These are phyloP conservation scores for Grifola frondosa DNA, from an alignment of 1,284 basidiomycete species.

Conservation along the genomic window DNA sequence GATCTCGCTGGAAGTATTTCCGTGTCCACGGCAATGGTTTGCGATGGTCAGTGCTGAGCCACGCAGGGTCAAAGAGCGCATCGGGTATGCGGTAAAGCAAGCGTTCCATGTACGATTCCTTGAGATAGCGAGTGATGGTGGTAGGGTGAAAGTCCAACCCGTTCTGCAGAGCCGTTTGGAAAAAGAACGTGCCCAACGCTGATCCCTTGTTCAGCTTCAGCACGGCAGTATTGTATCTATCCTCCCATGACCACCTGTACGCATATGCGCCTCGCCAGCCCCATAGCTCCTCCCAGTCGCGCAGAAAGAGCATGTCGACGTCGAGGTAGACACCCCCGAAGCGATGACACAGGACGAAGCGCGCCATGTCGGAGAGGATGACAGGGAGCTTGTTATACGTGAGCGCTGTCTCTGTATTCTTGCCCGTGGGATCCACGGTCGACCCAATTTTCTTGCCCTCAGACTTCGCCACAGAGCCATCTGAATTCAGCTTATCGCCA, in stretches of 20 bases:
- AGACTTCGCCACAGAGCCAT: conserved; percentile 53
- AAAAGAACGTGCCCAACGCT: conserved; percentile 63
- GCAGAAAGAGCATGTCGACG: conserved; percentile 68
- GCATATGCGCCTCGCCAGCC: conserved; percentile 70
- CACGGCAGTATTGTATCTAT: conserved; percentile 71
- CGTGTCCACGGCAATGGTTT: conserved; percentile 8
- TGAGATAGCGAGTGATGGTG: conserved; percentile 61
- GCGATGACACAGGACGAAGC: conserved; percentile 67
- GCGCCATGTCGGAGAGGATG: conserved; percentile 68
- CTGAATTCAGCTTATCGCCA: conserved; percentile 55
- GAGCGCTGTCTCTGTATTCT: conserved; percentile 20
- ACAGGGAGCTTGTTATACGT: conserved; percentile 66
- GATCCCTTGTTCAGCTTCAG: conserved; percentile 63
- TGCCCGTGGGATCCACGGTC: conserved; percentile 16
- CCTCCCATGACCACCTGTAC: conserved; percentile 64
- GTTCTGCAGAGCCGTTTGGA: conserved; percentile 66
- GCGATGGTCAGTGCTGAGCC: conserved; percentile 49
- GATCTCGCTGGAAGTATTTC: conserved; percentile 59
- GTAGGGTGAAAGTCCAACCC: conserved; percentile 72
- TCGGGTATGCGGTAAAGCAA: conserved; percentile 64
- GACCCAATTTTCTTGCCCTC: conserved; percentile 29
- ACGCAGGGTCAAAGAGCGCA: conserved; percentile 68
- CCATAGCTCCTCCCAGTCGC: conserved; percentile 76
- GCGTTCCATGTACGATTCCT: conserved; percentile 60
- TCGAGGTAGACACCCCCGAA: conserved; percentile 73